Evolutionary conservation across 2,329 filamentous ascomycete species (phyloP).

Genomic region (Alternaria gansuensis): DNA sequence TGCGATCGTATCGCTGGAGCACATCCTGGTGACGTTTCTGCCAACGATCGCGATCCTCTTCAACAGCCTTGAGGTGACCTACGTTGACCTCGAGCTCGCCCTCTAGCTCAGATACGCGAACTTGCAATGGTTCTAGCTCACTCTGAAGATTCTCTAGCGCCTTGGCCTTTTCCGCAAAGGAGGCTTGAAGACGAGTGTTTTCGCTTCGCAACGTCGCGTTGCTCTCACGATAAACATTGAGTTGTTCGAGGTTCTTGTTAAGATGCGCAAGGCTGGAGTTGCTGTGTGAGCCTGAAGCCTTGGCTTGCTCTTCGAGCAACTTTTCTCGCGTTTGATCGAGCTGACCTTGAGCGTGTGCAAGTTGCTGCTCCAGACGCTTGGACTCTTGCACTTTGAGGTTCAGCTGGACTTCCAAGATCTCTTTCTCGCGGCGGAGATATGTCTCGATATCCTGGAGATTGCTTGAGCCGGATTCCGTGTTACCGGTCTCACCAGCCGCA

Average conservation of each 20-base stretch:
- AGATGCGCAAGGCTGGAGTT: conserved; percentile 86
- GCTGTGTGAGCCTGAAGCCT: conserved; percentile 75
- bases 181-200: conserved; percentile 77
- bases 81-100: conserved; percentile 82
- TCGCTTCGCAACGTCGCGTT: conserved; percentile 90
- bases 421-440: conserved; percentile 93
- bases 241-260: conserved; percentile 92
- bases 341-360: conserved; percentile 85
- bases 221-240: conserved; percentile 95
- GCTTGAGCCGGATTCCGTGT: conserved; percentile 68
- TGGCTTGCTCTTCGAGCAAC: conserved; percentile 84
- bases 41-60: conserved; percentile 92
- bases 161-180: conserved; percentile 76
- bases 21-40: conserved; percentile 96
- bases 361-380: conserved; percentile 87
- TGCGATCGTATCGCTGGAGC: conserved; percentile 92
- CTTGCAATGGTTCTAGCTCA: conserved; percentile 83
- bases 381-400: conserved; percentile 88
- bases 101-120: conserved; percentile 81
- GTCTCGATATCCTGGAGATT: conserved; percentile 89
- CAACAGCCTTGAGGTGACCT: conserved; percentile 86
- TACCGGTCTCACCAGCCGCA: conserved; percentile 62
- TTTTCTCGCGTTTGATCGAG: conserved; percentile 89
- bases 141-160: conserved; percentile 77
- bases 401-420: conserved; percentile 96